A percentile compares a stretch with the other conserved stretches of the same genome.
These are phyloP conservation scores for Penicillium cosmopolitanum DNA, from an alignment of 495 filamentous ascomycete species.

Conservation along the genomic window DNA sequence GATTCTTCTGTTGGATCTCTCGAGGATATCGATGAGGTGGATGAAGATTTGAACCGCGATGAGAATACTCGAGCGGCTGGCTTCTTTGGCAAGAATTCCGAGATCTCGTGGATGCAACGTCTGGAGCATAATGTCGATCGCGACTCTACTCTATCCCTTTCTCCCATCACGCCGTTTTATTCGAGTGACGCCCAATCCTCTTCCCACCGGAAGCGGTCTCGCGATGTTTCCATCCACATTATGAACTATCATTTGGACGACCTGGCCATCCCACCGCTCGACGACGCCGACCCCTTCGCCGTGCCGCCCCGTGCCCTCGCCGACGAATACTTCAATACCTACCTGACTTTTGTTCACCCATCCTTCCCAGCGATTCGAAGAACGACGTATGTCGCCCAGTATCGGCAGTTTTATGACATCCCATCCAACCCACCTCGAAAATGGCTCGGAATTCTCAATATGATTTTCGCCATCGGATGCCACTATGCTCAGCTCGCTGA, in stretches of 20 bases:
- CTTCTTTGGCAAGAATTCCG: constrained; percentile 66
- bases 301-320: constrained; percentile 55
- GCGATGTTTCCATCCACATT: constrained; percentile 32
- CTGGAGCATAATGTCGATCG: constrained; percentile 34
- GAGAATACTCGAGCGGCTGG: constrained; percentile 54
- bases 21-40: constrained; percentile 58
- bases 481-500: constrained; percentile 31
- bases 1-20: constrained; percentile 56
- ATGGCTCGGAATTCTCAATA: constrained; percentile 65
- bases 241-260: constrained; percentile 64
- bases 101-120: constrained; percentile 62
- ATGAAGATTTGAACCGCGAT: constrained; percentile 60
- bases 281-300: constrained; percentile 49
- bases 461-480: constrained; percentile 66
- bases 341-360: constrained; percentile 60
- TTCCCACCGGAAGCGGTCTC: neutral
- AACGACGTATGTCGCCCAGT: constrained; percentile 43
- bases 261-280: constrained; percentile 43
- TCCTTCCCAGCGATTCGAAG: constrained; percentile 59
- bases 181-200: neutral
- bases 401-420: constrained; percentile 37
- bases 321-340: constrained; percentile 56
- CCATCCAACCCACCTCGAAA: constrained; percentile 31
- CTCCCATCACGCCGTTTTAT: neutral
- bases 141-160: neutral